A percentile compares a stretch with the other conserved stretches of the same genome.
Evolutionary conservation across 768 basidiomycete species (phyloP).

Genomic region (Tylopilus subfusipes): DNA sequence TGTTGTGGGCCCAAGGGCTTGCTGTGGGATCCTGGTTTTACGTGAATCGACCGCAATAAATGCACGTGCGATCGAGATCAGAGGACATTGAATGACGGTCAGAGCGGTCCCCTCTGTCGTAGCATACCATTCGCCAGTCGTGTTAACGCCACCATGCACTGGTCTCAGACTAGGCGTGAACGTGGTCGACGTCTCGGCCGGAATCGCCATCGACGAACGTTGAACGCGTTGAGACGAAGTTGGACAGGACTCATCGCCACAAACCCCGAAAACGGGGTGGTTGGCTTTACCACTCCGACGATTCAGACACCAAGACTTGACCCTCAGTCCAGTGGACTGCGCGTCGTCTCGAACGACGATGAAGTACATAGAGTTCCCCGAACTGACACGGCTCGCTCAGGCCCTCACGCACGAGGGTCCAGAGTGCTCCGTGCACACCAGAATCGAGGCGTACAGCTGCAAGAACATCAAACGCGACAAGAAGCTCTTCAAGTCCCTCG

Average conservation of each 20-base stretch:
- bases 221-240: not conserved
- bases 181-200: too few species aligned
- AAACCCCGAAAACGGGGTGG: not conserved
- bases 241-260: not conserved
- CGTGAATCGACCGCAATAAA: too few species aligned
- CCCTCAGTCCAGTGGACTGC: too few species aligned
- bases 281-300: not conserved
- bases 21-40: not conserved
- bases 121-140: not conserved
- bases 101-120: too few species aligned
- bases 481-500: conserved; percentile 91
- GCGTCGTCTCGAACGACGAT: conserved; percentile 41
- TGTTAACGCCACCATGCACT: too few species aligned
- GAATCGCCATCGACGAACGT: not conserved
- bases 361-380: conserved; percentile 90
- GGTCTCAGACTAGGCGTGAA: too few species aligned
- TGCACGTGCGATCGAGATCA: not conserved
- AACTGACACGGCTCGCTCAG: conserved; percentile 70
- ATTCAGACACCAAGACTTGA: not conserved
- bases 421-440: conserved; percentile 84
- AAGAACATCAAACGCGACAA: conserved; percentile 97
- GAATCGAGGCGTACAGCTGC: conserved; percentile 96
- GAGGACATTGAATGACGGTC: too few species aligned
- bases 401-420: conserved; percentile 82
- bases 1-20: too few species aligned